Evolutionary conservation across 306 rosid species (phyloP).

Genomic region (Castanospermum australe): DNA sequence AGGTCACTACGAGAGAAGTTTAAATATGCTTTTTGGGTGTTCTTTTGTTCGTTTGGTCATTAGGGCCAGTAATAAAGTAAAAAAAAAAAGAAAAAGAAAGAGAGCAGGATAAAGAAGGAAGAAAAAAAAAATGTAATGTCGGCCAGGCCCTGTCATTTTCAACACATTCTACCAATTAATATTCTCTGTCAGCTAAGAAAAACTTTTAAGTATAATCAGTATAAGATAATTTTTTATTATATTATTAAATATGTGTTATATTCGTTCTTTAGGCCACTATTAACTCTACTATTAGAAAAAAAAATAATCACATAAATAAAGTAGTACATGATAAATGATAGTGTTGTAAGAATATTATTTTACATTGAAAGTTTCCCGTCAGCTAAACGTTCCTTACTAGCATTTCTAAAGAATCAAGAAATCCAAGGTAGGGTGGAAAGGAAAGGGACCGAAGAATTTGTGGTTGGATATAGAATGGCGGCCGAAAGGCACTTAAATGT

Average conservation of each 20-base stretch:
- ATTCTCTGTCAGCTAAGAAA: neutral
- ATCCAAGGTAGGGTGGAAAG: neutral
- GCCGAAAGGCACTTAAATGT: neutral
- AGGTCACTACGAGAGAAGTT: neutral
- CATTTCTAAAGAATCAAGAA: neutral
- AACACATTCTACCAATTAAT: neutral
- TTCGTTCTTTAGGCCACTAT: too few relatives aligned
- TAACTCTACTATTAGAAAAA: too few relatives aligned
- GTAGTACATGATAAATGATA: too few relatives aligned
- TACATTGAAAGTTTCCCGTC: too few relatives aligned
- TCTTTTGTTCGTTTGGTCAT: neutral
- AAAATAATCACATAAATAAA: too few relatives aligned
- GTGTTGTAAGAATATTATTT: too few relatives aligned
- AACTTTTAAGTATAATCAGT: too few relatives aligned
- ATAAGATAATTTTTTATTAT: too few relatives aligned
- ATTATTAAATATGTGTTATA: too few relatives aligned
- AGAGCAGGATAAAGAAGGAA: neutral
- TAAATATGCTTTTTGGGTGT: neutral
- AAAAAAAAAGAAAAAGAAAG: too few relatives aligned
- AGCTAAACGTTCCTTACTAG: neutral
- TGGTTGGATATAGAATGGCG: neutral
- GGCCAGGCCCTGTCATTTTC: neutral
- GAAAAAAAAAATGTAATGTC: neutral
- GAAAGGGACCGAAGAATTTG: neutral
- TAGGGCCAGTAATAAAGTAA: neutral